Percentiles rank a stretch among this genome's conserved stretches.
phyloP scores from a whole-genome alignment of 164 flowering plant species.

The Echeveria elegans region DNA sequence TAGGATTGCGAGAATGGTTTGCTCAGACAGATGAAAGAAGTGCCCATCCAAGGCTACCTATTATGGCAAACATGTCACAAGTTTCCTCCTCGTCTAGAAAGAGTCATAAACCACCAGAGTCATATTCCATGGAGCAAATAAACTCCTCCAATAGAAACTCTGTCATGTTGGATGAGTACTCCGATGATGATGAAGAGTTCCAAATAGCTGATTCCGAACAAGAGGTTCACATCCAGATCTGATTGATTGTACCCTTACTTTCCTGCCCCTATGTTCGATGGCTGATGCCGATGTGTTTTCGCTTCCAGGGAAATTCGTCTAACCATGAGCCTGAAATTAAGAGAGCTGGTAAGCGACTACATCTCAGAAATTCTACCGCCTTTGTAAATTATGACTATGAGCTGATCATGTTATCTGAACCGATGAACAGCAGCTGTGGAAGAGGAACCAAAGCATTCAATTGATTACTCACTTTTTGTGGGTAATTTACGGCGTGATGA shows the following conservation, averaged over 20 bases:
- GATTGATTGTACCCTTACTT: background rate
- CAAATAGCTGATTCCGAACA: slow-evolving; percentile 63
- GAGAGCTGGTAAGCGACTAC: slow-evolving; percentile 37
- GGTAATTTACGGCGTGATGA: slow-evolving; percentile 77
- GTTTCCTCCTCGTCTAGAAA: slow-evolving; percentile 50
- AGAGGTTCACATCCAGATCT: slow-evolving; percentile 41
- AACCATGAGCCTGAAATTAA: slow-evolving; percentile 39
- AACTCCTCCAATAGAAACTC: slow-evolving; percentile 57
- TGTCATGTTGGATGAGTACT: slow-evolving; percentile 73
- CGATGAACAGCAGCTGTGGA: slow-evolving; percentile 35
- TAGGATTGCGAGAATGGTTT: slow-evolving; percentile 96
- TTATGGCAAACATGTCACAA: slow-evolving; percentile 87
- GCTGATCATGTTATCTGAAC: background rate
- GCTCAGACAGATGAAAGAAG: slow-evolving; percentile 82
- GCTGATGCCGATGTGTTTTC: background rate
- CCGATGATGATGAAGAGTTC: slow-evolving; percentile 94
- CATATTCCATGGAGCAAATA: slow-evolving; percentile 50
- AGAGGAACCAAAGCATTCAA: slow-evolving; percentile 49
- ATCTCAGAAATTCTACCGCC: background rate
- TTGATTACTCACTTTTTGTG: slow-evolving; percentile 78
- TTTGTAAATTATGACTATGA: background rate
- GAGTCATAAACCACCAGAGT: slow-evolving; percentile 31
- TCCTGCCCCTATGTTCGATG: background rate
- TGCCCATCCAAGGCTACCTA: slow-evolving; percentile 75
- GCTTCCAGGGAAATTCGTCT: slow-evolving; percentile 35